Evolutionary conservation across 306 rosid genomes (phyloP).

Genomic region (Prunus campanulata): DNA sequence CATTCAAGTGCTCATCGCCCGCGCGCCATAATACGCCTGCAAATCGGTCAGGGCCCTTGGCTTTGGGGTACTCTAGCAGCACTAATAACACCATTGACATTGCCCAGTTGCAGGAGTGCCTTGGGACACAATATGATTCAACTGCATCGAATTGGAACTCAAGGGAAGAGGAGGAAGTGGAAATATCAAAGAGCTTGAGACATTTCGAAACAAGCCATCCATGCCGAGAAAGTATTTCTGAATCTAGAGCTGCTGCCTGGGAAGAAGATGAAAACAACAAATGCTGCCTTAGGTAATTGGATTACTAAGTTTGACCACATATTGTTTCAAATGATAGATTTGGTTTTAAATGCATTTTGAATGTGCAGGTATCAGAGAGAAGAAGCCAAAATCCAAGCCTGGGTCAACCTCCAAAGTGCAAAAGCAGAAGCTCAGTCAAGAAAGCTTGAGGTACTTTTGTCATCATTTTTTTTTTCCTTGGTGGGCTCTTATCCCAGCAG

Average conservation of each 20-base stretch:
- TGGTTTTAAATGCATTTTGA: slow-evolving; percentile 3
- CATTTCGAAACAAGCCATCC: slow-evolving; percentile 57
- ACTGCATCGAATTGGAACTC: slow-evolving; percentile 84
- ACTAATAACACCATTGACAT: slow-evolving; percentile 49
- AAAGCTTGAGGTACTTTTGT: slow-evolving; percentile 82
- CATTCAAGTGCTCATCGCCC: slow-evolving; percentile 77
- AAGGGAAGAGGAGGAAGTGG: slow-evolving; percentile 92
- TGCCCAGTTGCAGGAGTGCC: slow-evolving; percentile 77
- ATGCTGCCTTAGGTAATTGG: slow-evolving; percentile 72
- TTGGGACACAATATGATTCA: slow-evolving; percentile 69
- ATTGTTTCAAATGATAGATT: not conserved
- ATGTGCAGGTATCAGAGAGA: slow-evolving; percentile 83
- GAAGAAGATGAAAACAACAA: slow-evolving; percentile 84
- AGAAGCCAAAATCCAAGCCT: slow-evolving; percentile 95
- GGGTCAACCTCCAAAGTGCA: slow-evolving; percentile 95
- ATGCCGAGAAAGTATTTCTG: slow-evolving; percentile 54
- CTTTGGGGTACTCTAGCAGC: slow-evolving; percentile 30
- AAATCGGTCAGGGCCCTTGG: slow-evolving; percentile 77
- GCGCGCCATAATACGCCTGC: slow-evolving; percentile 92
- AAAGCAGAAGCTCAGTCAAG: slow-evolving; percentile 97
- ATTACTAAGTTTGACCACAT: not conserved
- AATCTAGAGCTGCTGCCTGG: slow-evolving; percentile 71
- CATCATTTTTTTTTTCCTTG: not conserved
- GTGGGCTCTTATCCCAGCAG: not conserved
- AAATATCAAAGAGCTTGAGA: slow-evolving; percentile 88